phyloP scores from a whole-genome alignment of 805 yeast species.

The Candida jianshihensis region DNA sequence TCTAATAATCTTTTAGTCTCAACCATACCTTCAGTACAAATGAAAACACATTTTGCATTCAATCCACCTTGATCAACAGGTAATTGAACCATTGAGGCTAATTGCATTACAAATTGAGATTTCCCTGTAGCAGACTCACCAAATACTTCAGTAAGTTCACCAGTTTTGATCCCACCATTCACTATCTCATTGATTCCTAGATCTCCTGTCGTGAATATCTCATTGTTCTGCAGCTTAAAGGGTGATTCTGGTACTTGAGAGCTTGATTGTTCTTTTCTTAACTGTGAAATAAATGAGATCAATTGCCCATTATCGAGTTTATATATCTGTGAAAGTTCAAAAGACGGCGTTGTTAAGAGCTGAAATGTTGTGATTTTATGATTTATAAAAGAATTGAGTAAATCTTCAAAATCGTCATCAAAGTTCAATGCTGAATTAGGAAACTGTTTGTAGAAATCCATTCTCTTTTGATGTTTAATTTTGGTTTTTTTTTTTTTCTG shows the following conservation, averaged over 20 bases:
- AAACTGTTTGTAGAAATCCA: conserved; percentile 37
- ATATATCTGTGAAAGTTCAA: conserved; percentile 27
- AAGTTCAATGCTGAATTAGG: conserved; percentile 30
- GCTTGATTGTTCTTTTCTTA: conserved; percentile 4
- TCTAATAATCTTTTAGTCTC: conserved; percentile 60
- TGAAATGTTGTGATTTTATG: conserved; percentile 33
- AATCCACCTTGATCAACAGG: conserved; percentile 42
- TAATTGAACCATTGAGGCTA: conserved; percentile 53
- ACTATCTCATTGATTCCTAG: conserved; percentile 39
- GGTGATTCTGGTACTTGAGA: conserved; percentile 9
- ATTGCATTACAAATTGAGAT: conserved; percentile 67
- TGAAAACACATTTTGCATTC: conserved; percentile 49
- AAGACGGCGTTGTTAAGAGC: conserved; percentile 30
- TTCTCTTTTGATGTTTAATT: conserved; percentile 7
- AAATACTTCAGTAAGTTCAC: conserved; percentile 62
- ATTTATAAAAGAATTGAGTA: conserved; percentile 23
- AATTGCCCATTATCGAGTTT: conserved; percentile 28
- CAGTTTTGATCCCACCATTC: conserved; percentile 50
- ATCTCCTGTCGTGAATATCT: conserved; percentile 48
- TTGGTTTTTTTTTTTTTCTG: neutral
- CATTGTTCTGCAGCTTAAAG: conserved; percentile 1
- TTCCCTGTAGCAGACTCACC: conserved; percentile 88
- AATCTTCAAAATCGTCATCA: conserved; percentile 24
- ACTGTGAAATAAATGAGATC: conserved; percentile 19
- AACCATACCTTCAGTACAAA: conserved; percentile 71